phyloP scores from a whole-genome alignment of 352 stramenopile genomes.

The Lagenidium sp. region DNA sequence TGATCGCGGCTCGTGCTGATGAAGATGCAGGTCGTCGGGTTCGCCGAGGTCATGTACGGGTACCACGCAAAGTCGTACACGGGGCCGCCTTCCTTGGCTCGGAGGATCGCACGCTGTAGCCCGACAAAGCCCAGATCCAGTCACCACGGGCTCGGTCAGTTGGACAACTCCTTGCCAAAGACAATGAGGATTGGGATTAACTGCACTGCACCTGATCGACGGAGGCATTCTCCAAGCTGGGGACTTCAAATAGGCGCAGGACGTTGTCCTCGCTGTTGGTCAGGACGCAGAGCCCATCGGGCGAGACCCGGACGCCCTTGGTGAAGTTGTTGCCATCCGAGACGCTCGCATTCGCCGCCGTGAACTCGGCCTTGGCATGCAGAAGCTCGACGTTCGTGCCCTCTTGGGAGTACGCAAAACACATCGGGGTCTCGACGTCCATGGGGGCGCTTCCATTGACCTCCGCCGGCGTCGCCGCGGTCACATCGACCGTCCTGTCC shows the following conservation, averaged over 20 bases:
- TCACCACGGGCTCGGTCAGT: too few species aligned
- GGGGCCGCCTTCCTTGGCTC: conserved; percentile 59
- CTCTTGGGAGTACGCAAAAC: conserved; percentile 6
- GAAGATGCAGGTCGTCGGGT: conserved; percentile 80
- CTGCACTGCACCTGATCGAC: conserved; percentile 2
- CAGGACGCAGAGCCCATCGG: conserved; percentile 81
- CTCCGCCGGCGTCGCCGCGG: too few species aligned
- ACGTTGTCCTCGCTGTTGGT: conserved; percentile 77
- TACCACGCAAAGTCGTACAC: conserved; percentile 89
- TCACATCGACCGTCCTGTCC: too few species aligned
- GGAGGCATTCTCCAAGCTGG: background rate
- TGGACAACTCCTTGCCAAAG: too few species aligned
- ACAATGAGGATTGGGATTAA: too few species aligned
- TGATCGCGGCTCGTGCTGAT: conserved; percentile 79
- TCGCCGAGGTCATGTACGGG: conserved; percentile 70
- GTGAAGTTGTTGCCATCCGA: conserved; percentile 61
- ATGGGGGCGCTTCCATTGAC: too few species aligned
- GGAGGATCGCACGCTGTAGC: conserved; percentile 24
- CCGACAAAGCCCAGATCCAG: too few species aligned
- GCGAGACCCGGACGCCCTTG: conserved; percentile 60
- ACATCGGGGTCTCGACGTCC: conserved; percentile 3
- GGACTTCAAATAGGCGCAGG: conserved; percentile 72
- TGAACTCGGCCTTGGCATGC: conserved; percentile 5
- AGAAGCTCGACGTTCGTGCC: conserved; percentile 1
- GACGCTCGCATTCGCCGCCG: background rate